phyloP scores from a whole-genome alignment of 495 filamentous ascomycete genomes.

The Penicillium pancosmium region DNA sequence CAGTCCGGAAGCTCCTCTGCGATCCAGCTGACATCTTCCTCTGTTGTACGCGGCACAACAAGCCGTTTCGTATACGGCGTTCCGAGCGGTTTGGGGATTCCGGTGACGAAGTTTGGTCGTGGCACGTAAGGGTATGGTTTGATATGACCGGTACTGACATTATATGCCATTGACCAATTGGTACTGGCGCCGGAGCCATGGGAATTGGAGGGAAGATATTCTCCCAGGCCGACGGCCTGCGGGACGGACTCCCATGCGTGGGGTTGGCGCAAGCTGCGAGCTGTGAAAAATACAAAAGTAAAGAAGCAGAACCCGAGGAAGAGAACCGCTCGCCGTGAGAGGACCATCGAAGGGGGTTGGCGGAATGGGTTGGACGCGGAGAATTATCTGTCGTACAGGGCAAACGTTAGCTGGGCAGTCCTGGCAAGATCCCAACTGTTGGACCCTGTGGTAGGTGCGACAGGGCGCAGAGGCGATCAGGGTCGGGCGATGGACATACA shows the following conservation, averaged over 20 bases:
- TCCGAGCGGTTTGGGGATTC: constrained; percentile 44
- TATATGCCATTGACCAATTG: constrained; percentile 22
- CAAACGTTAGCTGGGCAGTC: constrained; percentile 11
- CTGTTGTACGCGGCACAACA: constrained; percentile 58
- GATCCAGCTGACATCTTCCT: constrained; percentile 66
- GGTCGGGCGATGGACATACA: neutral
- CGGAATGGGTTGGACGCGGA: constrained; percentile 15
- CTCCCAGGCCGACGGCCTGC: constrained; percentile 43
- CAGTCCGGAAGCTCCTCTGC: constrained; percentile 56
- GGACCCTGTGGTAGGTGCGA: neutral
- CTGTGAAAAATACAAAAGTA: constrained; percentile 32
- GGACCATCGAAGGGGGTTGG: constrained; percentile 36
- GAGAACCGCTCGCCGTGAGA: constrained; percentile 39
- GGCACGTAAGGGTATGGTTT: constrained; percentile 33
- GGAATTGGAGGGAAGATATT: constrained; percentile 22
- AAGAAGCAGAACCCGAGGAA: constrained; percentile 44
- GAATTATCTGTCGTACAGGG: constrained; percentile 25
- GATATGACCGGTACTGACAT: constrained; percentile 25
- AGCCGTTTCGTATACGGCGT: constrained; percentile 52
- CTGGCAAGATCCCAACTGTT: constrained; percentile 1
- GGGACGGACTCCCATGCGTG: constrained; percentile 38
- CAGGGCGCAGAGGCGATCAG: neutral
- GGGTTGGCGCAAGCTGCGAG: constrained; percentile 34
- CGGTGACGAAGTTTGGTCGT: constrained; percentile 40
- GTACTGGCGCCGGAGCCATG: constrained; percentile 9